These are phyloP conservation scores for Ulvella scutata DNA, from an alignment of 139 green algal species.

Conservation along the genomic window DNA sequence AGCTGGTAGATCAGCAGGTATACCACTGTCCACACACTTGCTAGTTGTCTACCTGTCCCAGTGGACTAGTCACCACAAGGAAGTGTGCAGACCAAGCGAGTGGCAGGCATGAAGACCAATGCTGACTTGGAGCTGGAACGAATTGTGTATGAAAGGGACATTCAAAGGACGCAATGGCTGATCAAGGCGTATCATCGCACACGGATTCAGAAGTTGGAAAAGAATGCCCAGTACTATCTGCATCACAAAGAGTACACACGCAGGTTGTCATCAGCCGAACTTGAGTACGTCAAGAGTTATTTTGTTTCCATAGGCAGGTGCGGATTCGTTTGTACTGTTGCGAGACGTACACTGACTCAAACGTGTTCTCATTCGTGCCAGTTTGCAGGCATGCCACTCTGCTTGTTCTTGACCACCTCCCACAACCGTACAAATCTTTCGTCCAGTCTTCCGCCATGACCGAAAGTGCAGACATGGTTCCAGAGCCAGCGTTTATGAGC, in stretches of 20 bases:
- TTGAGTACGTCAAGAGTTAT: background rate
- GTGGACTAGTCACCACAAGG: too few species aligned
- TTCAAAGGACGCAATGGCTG: background rate
- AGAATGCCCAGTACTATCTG: background rate
- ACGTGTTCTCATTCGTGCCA: background rate
- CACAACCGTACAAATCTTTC: background rate
- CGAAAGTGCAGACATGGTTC: background rate
- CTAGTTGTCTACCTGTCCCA: too few species aligned
- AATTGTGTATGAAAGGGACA: background rate
- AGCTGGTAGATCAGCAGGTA: background rate
- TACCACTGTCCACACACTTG: too few species aligned
- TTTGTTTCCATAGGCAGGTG: background rate
- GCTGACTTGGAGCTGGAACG: background rate
- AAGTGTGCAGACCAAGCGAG: background rate
- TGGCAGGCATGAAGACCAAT: background rate
- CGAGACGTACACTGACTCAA: background rate
- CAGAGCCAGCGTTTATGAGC: background rate
- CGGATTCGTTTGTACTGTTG: background rate
- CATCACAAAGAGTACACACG: background rate
- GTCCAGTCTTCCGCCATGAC: background rate
- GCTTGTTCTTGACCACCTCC: background rate
- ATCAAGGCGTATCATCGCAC: slow-evolving; percentile 1
- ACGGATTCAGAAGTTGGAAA: background rate
- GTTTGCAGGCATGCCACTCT: background rate
- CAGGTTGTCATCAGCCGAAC: background rate